These are phyloP conservation scores for Alternaria triticina DNA, from an alignment of 2,329 filamentous ascomycete species.

Conservation along the genomic window DNA sequence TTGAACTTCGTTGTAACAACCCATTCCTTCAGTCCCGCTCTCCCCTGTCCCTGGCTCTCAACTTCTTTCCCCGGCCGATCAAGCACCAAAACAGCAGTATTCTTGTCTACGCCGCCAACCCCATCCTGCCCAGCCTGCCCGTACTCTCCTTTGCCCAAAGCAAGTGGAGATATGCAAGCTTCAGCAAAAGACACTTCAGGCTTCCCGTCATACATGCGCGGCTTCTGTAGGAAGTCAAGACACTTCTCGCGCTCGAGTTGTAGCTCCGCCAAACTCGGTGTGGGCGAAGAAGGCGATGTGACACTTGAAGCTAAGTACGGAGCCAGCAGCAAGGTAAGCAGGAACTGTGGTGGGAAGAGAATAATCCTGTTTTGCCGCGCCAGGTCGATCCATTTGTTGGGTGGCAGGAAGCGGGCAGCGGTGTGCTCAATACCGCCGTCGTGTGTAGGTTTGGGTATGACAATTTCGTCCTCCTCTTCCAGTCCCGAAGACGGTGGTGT, in stretches of 20 bases:
- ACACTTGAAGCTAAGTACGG: constrained; percentile 56
- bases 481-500: constrained; percentile 40
- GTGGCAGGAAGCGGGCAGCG: constrained; percentile 77
- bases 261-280: constrained; percentile 48
- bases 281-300: constrained; percentile 27
- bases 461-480: constrained; percentile 55
- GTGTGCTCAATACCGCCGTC: constrained; percentile 76
- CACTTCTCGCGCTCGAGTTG: constrained; percentile 40
- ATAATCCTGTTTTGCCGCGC: constrained; percentile 73
- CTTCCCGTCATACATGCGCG: constrained; percentile 46
- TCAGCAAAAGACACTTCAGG: constrained; percentile 52
- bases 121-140: constrained; percentile 39
- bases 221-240: constrained; percentile 60
- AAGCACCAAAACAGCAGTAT: constrained; percentile 60
- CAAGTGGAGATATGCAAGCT: constrained; percentile 51
- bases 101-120: constrained; percentile 51
- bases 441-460: constrained; percentile 71
- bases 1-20: constrained; percentile 64
- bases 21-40: constrained; percentile 60
- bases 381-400: constrained; percentile 70
- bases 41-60: constrained; percentile 54
- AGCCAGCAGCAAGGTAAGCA: constrained; percentile 68
- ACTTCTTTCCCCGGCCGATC: constrained; percentile 64
- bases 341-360: constrained; percentile 89
- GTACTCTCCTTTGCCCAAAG: constrained; percentile 49